phyloP scores from a whole-genome alignment of 208 protist species.

The Acanthamoeba royreba region DNA sequence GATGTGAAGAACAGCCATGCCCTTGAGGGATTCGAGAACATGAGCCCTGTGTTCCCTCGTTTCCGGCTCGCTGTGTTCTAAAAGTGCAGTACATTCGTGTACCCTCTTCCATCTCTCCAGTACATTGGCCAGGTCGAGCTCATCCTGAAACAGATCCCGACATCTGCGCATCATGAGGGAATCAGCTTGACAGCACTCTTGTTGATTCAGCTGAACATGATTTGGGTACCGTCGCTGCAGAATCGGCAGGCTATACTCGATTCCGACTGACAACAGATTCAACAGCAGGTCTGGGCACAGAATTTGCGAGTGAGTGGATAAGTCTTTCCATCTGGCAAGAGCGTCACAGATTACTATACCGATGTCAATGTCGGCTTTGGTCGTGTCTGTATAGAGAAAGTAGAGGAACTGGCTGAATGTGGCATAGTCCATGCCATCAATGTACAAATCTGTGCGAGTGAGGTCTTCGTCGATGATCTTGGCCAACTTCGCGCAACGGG shows the following conservation, averaged over 20 bases:
- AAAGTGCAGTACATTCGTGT: too few species aligned
- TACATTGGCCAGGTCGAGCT: neutral
- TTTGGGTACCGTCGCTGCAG: neutral
- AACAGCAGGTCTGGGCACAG: neutral
- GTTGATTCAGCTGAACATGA: too few species aligned
- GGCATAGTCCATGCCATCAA: neutral
- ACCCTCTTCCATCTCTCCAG: neutral
- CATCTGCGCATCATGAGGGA: neutral
- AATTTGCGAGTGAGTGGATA: too few species aligned
- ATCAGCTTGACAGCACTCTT: too few species aligned
- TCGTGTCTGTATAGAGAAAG: constrained; percentile 1
- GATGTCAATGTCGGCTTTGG: neutral
- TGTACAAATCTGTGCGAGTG: neutral
- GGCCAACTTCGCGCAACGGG: neutral
- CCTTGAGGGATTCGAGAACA: neutral
- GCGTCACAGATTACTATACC: too few species aligned
- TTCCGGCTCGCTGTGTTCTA: neutral
- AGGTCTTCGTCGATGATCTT: neutral
- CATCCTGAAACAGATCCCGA: neutral
- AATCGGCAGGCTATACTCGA: neutral
- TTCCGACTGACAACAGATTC: neutral
- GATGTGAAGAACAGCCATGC: neutral
- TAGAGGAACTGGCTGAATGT: neutral
- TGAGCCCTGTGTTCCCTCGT: neutral
- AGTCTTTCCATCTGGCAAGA: neutral